These are phyloP conservation scores for Citrus inodora DNA, from an alignment of 345 rosid genomes.

Conservation along the genomic window DNA sequence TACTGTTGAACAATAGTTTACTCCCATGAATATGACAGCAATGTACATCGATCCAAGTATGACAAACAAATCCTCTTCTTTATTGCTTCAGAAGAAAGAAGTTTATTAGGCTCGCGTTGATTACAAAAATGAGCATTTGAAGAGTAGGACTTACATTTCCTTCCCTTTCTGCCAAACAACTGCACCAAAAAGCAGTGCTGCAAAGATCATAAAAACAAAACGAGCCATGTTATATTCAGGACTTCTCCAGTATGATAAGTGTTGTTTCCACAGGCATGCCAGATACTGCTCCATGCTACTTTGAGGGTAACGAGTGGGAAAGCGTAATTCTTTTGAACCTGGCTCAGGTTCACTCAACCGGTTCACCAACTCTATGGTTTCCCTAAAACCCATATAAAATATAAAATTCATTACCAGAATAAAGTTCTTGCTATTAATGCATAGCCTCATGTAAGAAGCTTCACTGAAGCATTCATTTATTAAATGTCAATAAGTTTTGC, in stretches of 20 bases:
- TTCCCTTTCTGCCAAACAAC: slow-evolving; percentile 29
- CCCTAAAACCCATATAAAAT: slow-evolving; percentile 16
- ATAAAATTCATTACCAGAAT: neutral
- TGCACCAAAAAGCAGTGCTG: slow-evolving; percentile 25
- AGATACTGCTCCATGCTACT: slow-evolving; percentile 30
- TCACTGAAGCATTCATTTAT: neutral
- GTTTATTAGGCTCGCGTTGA: neutral
- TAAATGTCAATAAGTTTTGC: neutral
- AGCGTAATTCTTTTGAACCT: slow-evolving; percentile 36
- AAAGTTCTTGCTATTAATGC: neutral
- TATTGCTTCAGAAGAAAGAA: neutral
- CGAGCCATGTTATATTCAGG: slow-evolving; percentile 41
- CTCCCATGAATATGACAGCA: slow-evolving; percentile 2
- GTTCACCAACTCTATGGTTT: slow-evolving; percentile 29
- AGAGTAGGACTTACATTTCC: slow-evolving; percentile 16
- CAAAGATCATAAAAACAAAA: slow-evolving; percentile 16
- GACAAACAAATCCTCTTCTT: slow-evolving; percentile 10
- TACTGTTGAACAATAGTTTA: neutral
- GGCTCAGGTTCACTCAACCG: slow-evolving; percentile 31
- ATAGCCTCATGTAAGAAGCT: neutral
- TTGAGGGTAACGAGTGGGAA: slow-evolving; percentile 34
- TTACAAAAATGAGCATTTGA: neutral
- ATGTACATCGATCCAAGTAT: slow-evolving; percentile 4
- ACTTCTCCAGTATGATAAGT: slow-evolving; percentile 56
- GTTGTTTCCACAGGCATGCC: slow-evolving; percentile 58